These are phyloP conservation scores for Schizothecium vesticola DNA, from an alignment of 495 filamentous ascomycete species.

Conservation along the genomic window DNA sequence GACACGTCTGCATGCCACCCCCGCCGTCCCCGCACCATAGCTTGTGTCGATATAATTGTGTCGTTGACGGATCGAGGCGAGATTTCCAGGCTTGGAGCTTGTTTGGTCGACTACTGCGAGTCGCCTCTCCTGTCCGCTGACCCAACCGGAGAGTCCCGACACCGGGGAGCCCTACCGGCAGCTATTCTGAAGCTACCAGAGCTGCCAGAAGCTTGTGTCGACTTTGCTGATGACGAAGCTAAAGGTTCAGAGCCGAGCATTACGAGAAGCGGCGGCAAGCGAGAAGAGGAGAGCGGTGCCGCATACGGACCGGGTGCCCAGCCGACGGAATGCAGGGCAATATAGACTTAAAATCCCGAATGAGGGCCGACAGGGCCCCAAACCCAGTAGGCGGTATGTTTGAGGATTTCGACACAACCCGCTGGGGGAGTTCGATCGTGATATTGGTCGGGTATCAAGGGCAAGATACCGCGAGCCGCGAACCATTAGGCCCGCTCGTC, in stretches of 20 bases:
- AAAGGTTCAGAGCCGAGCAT: background rate
- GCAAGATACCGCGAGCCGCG: background rate
- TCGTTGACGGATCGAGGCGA: constrained; percentile 1
- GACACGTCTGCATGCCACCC: background rate
- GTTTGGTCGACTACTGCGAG: constrained; percentile 4
- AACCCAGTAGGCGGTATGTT: background rate
- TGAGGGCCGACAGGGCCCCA: background rate
- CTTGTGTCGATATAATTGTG: constrained; percentile 5
- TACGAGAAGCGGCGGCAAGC: background rate
- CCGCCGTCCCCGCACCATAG: constrained; percentile 5
- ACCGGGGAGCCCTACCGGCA: background rate
- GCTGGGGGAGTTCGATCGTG: background rate
- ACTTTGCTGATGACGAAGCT: background rate
- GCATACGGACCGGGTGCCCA: constrained; percentile 2
- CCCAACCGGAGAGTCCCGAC: background rate
- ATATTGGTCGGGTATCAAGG: constrained; percentile 6
- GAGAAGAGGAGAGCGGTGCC: constrained; percentile 1
- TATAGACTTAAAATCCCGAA: background rate
- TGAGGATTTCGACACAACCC: background rate
- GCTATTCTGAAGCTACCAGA: background rate
- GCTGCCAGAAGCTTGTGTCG: background rate
- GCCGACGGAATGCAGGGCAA: background rate
- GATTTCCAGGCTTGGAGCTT: background rate
- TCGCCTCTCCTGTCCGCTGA: background rate
- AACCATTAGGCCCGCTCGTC: background rate